These are phyloP conservation scores for Calonectria hongkongensis DNA, from an alignment of 2,329 filamentous ascomycete genomes.

Conservation along the genomic window DNA sequence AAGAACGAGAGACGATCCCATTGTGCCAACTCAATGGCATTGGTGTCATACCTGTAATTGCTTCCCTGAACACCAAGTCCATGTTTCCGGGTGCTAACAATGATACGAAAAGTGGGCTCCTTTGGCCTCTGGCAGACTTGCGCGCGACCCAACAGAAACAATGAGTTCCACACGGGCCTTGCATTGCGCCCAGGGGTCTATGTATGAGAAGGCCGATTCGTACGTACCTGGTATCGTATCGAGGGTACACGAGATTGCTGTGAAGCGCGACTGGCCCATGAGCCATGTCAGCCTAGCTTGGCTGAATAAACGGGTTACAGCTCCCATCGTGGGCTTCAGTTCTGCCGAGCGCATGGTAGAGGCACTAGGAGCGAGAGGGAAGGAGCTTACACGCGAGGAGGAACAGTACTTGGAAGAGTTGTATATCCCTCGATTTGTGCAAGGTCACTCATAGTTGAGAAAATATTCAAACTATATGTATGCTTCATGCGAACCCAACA, in stretches of 20 bases:
- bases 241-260: not conserved
- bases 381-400: not conserved
- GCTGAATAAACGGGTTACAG: not conserved
- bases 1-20: not conserved
- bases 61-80: not conserved
- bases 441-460: not conserved
- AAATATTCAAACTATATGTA: not conserved
- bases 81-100: not conserved
- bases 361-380: not conserved
- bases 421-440: not conserved
- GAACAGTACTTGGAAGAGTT: conserved; percentile 3
- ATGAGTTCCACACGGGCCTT: not conserved
- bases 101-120: not conserved
- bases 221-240: not conserved
- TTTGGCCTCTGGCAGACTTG: not conserved
- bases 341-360: not conserved
- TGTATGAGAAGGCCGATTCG: not conserved
- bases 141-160: conserved; percentile 3
- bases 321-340: not conserved
- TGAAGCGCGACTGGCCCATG: not conserved
- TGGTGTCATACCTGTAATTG: not conserved
- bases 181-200: not conserved
- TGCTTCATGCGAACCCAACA: not conserved
- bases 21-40: not conserved
- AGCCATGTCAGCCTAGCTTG: not conserved